Evolutionary conservation across 495 filamentous ascomycete genomes (phyloP), one percentile per base, ranked within the genome.

Genomic region (Bathelium albidoporum): DNA sequence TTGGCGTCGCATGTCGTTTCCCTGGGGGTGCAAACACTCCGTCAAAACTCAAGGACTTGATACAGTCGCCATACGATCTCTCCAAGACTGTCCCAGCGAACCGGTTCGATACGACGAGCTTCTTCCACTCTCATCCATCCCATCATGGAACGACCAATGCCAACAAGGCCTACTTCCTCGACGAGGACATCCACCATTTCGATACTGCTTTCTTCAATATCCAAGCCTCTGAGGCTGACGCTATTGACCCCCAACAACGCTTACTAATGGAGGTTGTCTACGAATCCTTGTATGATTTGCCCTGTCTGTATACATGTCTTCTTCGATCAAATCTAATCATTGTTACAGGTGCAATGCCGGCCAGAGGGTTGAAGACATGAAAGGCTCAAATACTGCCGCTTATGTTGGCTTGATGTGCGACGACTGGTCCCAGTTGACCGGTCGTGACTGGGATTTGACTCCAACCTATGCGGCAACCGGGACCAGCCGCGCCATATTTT

Each of bases 401-500:
- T 55, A n/a, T 16, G 49, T 29, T 29, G 49, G 49, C 10, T 2
- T 55, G 5, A 55, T 55, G 49, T 9, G 22, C 20, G 16, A 29
- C 16, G 49, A 55, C 16, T 55, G 24, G 20, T n/a, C 12, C 4
- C 7, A 7, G 2, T 9, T 29, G 24, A 9, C 29, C 20, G 4
- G 2, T 9, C 4, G 7, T 22, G 64, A 66, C 22, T 18, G 20
- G 24, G 59, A 41, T 24, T 7, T 2, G 4, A 2, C 18, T 14
- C 49, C 44, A 11, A 16, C 24, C 16, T 62, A 62, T 34, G n/a
- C 26, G 9, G 64, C 55, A 7, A 62, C 59, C 4, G 64, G 64
- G 2, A 20, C 41, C 1, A n/a, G 31, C n/a, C 73, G 69, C 43
- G 69, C 64, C 1, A 80, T 84, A 34, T 64, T 81, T 32, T 74